A percentile compares a stretch with the other conserved stretches of the same genome.
These are phyloP conservation scores for Paecilomyces sp. DNA, from an alignment of 2,329 filamentous ascomycete species.

Conservation along the genomic window DNA sequence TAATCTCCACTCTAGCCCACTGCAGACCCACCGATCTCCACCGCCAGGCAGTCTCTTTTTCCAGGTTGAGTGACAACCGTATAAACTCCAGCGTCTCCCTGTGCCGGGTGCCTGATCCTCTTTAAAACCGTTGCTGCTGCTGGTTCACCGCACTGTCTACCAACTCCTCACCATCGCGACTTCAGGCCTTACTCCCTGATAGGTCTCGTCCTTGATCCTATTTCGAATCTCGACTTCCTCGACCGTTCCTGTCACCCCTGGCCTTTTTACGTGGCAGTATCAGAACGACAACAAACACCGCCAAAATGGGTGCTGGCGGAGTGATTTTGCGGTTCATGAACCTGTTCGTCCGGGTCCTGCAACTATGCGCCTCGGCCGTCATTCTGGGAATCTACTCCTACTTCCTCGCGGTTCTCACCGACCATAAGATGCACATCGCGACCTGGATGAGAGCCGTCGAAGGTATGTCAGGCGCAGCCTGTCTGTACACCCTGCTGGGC, in stretches of 20 bases:
- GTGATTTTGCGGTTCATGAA: constrained; percentile 62
- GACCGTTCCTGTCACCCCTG: not conserved
- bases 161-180: not conserved
- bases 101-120: not conserved
- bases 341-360: constrained; percentile 64
- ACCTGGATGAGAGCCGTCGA: constrained; percentile 65
- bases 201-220: not conserved
- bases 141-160: not conserved
- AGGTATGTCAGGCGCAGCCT: constrained; percentile 67
- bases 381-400: constrained; percentile 76
- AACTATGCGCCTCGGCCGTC: constrained; percentile 65
- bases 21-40: too few species aligned
- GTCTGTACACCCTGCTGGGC: constrained; percentile 68
- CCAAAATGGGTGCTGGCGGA: constrained; percentile 53
- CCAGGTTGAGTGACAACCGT: constrained; percentile 9
- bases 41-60: not conserved
- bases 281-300: not conserved
- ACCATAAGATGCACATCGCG: constrained; percentile 57
- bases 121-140: not conserved
- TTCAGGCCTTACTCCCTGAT: not conserved
- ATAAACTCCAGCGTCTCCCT: not conserved
- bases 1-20: not conserved
- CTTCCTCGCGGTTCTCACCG: constrained; percentile 67
- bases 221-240: not conserved
- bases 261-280: not conserved